Conservation (phyloP, 1,284 basidiomycete species). For the Ceratobasidium sp. region DNA sequence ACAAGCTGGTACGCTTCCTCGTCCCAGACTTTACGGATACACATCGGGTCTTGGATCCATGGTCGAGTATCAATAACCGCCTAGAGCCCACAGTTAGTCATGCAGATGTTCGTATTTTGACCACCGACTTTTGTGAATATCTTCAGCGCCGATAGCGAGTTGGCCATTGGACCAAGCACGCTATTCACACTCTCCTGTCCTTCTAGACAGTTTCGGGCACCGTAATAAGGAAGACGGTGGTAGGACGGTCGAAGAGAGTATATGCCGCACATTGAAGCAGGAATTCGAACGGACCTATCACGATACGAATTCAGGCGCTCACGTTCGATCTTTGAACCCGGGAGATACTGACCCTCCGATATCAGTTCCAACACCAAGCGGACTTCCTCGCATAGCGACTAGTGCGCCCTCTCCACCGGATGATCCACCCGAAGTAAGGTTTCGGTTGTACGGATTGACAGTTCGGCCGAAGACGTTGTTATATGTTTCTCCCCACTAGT, state of each 20-base stretch:
- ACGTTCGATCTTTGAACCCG: background rate
- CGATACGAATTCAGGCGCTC: too few species aligned
- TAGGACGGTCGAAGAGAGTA: slow-evolving; percentile 76
- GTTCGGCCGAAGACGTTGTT: slow-evolving; percentile 73
- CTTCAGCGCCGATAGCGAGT: slow-evolving; percentile 64
- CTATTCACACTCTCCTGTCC: slow-evolving; percentile 76
- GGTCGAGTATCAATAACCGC: slow-evolving; percentile 64
- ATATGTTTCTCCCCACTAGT: slow-evolving; percentile 65
- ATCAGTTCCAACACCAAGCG: slow-evolving; percentile 71
- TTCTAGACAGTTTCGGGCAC: slow-evolving; percentile 66
- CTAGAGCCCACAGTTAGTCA: background rate
- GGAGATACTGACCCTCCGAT: slow-evolving; percentile 81
- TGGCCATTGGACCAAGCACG: slow-evolving; percentile 75
- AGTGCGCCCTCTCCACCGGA: slow-evolving; percentile 68
- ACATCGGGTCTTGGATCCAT: slow-evolving; percentile 73
- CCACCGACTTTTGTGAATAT: slow-evolving; percentile 61
- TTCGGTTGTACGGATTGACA: slow-evolving; percentile 64
- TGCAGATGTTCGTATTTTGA: background rate
- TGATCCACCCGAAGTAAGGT: slow-evolving; percentile 62
- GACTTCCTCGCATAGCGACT: slow-evolving; percentile 63
- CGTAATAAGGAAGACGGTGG: slow-evolving; percentile 72
- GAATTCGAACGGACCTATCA: slow-evolving; percentile 71
- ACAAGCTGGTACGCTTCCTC: slow-evolving; percentile 63
- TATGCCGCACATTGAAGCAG: slow-evolving; percentile 67
- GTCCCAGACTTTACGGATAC: slow-evolving; percentile 69